phyloP scores from a whole-genome alignment of 148 eudicot species.

The Nepenthes gracilis region DNA sequence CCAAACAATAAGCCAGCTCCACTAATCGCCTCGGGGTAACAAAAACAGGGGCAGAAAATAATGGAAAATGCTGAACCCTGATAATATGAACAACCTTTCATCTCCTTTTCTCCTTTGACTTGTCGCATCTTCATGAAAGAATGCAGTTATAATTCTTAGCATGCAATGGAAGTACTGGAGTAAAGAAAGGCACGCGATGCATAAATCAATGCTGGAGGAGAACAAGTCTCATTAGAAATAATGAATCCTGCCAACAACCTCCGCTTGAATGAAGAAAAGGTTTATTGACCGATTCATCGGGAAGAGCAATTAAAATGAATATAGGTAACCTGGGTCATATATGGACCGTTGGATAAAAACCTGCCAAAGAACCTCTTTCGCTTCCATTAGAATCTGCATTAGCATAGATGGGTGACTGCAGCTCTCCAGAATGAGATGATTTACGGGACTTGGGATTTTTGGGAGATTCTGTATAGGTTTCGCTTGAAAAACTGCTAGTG shows the following conservation, averaged over 20 bases:
- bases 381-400: conserved; percentile 50
- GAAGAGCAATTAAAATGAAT: neutral
- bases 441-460: conserved; percentile 51
- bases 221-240: too few relatives aligned
- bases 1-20: too few relatives aligned
- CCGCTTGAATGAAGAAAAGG: neutral
- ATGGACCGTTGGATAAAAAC: conserved; percentile 45
- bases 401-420: conserved; percentile 41
- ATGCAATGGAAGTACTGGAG: too few relatives aligned
- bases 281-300: neutral
- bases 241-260: neutral
- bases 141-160: too few relatives aligned
- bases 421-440: conserved; percentile 75
- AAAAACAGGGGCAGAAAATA: too few relatives aligned
- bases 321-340: neutral
- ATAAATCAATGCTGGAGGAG: too few relatives aligned
- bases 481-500: conserved; percentile 41
- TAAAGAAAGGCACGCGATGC: too few relatives aligned
- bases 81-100: too few relatives aligned
- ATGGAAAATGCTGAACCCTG: too few relatives aligned
- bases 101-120: too few relatives aligned
- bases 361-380: conserved; percentile 28
- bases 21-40: too few relatives aligned
- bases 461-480: conserved; percentile 57
- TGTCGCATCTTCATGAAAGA: too few relatives aligned